These are phyloP conservation scores for Pulveroboletus sp. DNA, from an alignment of 768 basidiomycete species.

Conservation along the genomic window DNA sequence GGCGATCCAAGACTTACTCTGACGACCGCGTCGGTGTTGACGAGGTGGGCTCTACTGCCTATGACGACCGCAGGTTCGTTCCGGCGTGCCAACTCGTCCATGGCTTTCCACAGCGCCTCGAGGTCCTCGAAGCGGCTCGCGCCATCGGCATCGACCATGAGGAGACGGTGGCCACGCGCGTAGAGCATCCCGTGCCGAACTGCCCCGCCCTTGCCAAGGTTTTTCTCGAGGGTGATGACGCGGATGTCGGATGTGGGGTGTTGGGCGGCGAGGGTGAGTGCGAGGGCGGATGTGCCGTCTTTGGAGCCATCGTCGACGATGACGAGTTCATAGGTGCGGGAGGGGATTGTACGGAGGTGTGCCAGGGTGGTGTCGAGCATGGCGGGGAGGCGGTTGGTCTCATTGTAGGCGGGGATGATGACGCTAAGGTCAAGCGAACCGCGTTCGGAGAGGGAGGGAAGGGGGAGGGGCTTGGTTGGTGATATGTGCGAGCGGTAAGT, in stretches of 20 bases:
- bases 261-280: constrained; percentile 60
- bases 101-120: constrained; percentile 69
- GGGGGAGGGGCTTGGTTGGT: constrained; percentile 50
- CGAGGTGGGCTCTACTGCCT: constrained; percentile 91
- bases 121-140: constrained; percentile 87
- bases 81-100: constrained; percentile 58
- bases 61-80: constrained; percentile 65
- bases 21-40: constrained; percentile 89
- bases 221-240: constrained; percentile 73
- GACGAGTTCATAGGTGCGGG: constrained; percentile 72
- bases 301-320: constrained; percentile 89
- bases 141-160: constrained; percentile 95
- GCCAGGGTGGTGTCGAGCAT: constrained; percentile 81
- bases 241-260: constrained; percentile 63
- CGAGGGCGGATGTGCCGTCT: constrained; percentile 68
- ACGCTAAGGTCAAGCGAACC: constrained; percentile 71
- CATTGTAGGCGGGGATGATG: constrained; percentile 92
- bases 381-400: constrained; percentile 71
- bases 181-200: constrained; percentile 90
- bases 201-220: constrained; percentile 91
- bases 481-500: constrained; percentile 60
- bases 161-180: constrained; percentile 67
- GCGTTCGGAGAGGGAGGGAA: constrained; percentile 54
- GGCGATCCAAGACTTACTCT: constrained; percentile 52
- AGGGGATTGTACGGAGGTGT: constrained; percentile 45